These are phyloP conservation scores for Botryotinia narcissicola DNA, from an alignment of 2,329 filamentous ascomycete species.

Conservation along the genomic window DNA sequence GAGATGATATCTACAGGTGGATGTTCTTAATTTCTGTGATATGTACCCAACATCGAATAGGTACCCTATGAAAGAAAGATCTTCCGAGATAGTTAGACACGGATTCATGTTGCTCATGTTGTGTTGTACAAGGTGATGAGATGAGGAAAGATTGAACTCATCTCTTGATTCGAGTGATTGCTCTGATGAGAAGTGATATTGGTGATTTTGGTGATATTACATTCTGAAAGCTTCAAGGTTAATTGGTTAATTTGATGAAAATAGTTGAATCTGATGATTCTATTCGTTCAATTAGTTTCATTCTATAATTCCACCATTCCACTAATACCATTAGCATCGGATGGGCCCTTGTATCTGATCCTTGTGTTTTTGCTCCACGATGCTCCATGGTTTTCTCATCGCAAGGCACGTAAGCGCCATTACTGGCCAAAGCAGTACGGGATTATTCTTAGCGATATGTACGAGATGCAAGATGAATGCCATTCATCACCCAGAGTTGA, in stretches of 20 bases:
- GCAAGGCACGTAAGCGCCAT: constrained; percentile 19
- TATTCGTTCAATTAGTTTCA: neutral
- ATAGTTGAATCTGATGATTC: neutral
- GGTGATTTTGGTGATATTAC: constrained; percentile 1
- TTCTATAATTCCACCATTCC: neutral
- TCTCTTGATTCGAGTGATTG: constrained; percentile 13
- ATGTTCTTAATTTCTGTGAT: constrained; percentile 12
- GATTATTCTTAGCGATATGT: constrained; percentile 18
- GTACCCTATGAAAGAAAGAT: constrained; percentile 9
- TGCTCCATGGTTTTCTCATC: neutral
- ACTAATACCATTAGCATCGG: neutral
- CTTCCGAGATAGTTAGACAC: neutral
- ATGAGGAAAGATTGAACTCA: constrained; percentile 1
- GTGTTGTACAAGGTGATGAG: constrained; percentile 15
- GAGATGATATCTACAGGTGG: constrained; percentile 3
- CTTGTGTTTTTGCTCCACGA: neutral
- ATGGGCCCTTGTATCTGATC: neutral
- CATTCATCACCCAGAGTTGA: neutral
- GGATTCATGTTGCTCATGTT: constrained; percentile 1
- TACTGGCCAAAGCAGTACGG: constrained; percentile 7
- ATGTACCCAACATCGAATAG: constrained; percentile 4
- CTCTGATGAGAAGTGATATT: neutral
- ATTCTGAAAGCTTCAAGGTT: neutral
- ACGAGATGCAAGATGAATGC: constrained; percentile 14
- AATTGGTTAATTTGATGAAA: neutral